Percentiles rank a stretch among this genome's conserved stretches.
These are phyloP conservation scores for Bothriochloa decipiens DNA, from an alignment of 176 grass and related monocot species.

Conservation along the genomic window DNA sequence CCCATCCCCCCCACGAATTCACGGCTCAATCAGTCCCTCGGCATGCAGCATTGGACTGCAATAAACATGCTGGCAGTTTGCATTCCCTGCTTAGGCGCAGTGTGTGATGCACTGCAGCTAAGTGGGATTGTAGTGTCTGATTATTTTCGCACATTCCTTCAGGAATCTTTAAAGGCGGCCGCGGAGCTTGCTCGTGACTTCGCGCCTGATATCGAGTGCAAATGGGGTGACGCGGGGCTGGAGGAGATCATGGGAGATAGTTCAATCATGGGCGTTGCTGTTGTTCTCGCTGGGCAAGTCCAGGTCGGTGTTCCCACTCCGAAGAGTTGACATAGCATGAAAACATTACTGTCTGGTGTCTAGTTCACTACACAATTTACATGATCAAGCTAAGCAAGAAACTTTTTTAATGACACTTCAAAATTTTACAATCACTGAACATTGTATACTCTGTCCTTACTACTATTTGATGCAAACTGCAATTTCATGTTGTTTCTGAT, in stretches of 20 bases:
- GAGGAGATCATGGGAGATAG: constrained; percentile 82
- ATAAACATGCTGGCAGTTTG: background rate
- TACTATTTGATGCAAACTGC: background rate
- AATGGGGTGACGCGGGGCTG: constrained; percentile 86
- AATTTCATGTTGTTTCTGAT: background rate
- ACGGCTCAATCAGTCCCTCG: background rate
- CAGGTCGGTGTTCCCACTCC: constrained; percentile 56
- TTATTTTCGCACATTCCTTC: constrained; percentile 15
- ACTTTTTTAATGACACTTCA: background rate
- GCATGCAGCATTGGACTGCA: background rate
- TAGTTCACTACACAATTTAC: background rate
- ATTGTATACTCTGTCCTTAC: background rate
- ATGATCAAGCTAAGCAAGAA: background rate
- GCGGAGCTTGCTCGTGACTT: constrained; percentile 80
- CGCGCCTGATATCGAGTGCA: constrained; percentile 67
- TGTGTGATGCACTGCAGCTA: background rate
- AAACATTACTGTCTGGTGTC: background rate
- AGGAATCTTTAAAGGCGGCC: constrained; percentile 80
- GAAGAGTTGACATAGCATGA: background rate
- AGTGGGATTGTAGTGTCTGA: background rate
- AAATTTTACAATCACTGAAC: background rate
- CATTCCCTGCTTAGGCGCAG: constrained; percentile 5
- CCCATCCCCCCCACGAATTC: background rate
- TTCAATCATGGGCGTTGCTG: constrained; percentile 73
- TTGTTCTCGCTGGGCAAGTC: constrained; percentile 89